phyloP scores from a whole-genome alignment of 345 rosid species.

The Eucalyptus cladocalyx region DNA sequence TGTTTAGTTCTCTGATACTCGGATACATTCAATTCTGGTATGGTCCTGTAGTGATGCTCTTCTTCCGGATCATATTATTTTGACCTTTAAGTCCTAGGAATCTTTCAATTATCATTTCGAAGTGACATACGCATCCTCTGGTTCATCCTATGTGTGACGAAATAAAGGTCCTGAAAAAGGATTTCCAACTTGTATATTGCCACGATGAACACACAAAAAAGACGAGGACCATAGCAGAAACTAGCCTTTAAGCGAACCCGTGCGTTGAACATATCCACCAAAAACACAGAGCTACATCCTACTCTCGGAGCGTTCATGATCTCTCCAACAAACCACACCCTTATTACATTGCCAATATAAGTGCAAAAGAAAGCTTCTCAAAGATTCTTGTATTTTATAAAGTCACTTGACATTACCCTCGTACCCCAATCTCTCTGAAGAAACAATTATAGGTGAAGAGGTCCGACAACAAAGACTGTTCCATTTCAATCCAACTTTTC shows the following conservation, averaged over 20 bases:
- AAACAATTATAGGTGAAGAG: not conserved
- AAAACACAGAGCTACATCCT: not conserved
- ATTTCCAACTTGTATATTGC: not conserved
- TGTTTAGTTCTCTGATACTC: not conserved
- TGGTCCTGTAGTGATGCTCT: not conserved
- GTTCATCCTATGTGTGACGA: not conserved
- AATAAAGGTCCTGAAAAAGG: not conserved
- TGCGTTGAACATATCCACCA: not conserved
- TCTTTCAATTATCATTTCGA: not conserved
- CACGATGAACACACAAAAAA: not conserved
- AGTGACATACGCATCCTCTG: not conserved
- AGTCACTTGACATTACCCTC: not conserved
- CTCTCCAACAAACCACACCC: not conserved
- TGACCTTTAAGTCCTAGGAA: not conserved
- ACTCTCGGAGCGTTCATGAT: not conserved
- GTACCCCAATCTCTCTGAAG: not conserved
- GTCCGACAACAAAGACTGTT: not conserved
- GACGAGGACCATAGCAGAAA: too few relatives aligned
- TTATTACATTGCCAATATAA: not conserved
- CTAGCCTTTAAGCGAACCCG: too few relatives aligned
- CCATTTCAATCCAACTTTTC: not conserved
- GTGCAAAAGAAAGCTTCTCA: not conserved
- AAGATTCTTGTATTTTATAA: not conserved
- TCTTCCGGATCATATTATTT: not conserved
- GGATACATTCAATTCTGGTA: not conserved